A percentile compares a stretch with the other conserved stretches of the same genome.
These are phyloP conservation scores for Smallanthus sonchifolius DNA, from an alignment of 129 eudicot species.

Conservation along the genomic window DNA sequence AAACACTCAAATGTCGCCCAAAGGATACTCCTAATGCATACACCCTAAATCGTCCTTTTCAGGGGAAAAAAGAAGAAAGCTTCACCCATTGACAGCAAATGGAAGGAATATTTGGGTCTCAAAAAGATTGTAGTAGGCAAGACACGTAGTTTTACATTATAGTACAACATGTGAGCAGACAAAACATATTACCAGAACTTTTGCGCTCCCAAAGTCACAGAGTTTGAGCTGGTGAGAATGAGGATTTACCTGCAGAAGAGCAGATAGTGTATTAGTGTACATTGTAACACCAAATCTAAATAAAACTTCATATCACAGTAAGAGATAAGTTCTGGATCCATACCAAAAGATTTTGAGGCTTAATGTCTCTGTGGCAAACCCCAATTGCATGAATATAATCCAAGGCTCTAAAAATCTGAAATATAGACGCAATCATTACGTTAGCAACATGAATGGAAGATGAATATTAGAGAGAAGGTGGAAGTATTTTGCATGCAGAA, in stretches of 20 bases:
- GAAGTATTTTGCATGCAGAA: not conserved
- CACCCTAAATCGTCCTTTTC: too few species aligned
- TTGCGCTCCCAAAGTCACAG: conserved; percentile 67
- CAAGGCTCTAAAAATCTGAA: conserved; percentile 60
- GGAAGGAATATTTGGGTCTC: not conserved
- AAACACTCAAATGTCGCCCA: too few species aligned
- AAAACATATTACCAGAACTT: conserved; percentile 49
- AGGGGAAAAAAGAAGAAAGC: too few species aligned
- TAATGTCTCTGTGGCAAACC: conserved; percentile 65
- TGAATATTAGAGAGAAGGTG: not conserved
- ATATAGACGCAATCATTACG: not conserved
- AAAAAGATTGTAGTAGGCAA: not conserved
- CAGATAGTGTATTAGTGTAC: not conserved
- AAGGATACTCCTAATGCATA: too few species aligned
- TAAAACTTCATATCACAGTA: not conserved
- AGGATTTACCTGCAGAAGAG: conserved; percentile 52
- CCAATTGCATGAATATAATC: conserved; percentile 65
- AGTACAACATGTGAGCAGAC: not conserved
- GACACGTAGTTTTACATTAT: not conserved
- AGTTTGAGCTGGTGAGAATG: conserved; percentile 63
- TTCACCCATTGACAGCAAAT: not conserved
- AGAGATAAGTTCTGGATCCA: conserved; percentile 13
- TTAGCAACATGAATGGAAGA: not conserved
- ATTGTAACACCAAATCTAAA: not conserved
- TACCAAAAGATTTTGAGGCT: conserved; percentile 66